phyloP scores from a whole-genome alignment of 129 eudicot genomes.

The Lactuca sativa region DNA sequence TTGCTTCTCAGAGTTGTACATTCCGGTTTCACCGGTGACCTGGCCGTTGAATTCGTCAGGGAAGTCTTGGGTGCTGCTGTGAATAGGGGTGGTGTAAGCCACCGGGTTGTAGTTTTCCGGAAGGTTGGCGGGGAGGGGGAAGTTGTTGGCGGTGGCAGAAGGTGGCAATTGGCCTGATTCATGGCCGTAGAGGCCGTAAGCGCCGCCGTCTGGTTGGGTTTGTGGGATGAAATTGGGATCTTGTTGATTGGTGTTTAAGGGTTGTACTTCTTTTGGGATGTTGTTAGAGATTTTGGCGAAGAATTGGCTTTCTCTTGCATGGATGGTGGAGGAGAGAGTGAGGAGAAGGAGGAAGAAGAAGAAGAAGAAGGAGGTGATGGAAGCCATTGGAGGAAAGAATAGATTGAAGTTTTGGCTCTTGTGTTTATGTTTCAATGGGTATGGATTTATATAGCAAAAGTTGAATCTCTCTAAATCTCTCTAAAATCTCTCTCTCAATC shows the following conservation, averaged over 20 bases:
- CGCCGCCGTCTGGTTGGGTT: conserved; percentile 32
- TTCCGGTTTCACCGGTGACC: conserved; percentile 22
- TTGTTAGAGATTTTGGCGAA: conserved; percentile 51
- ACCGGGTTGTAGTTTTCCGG: conserved; percentile 43
- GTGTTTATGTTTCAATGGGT: conserved; percentile 29
- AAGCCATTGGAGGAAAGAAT: conserved; percentile 53
- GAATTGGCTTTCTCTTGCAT: conserved; percentile 78
- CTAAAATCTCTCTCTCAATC: conserved; percentile 11
- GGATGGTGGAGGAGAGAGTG: conserved; percentile 43
- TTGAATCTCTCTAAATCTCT: neutral
- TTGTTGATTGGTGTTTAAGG: conserved; percentile 39
- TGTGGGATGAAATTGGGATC: conserved; percentile 64
- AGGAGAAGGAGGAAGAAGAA: conserved; percentile 38
- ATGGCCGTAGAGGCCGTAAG: conserved; percentile 82
- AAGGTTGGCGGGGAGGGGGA: conserved; percentile 28
- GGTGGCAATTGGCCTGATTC: conserved; percentile 67
- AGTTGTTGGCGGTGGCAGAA: conserved; percentile 35
- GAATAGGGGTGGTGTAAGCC: conserved; percentile 38
- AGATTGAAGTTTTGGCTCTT: conserved; percentile 13
- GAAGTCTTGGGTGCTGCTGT: conserved; percentile 31
- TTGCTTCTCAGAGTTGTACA: conserved; percentile 32
- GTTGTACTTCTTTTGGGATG: conserved; percentile 26
- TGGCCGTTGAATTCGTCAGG: conserved; percentile 17
- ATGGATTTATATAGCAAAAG: conserved; percentile 46
- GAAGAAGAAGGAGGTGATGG: conserved; percentile 42